A percentile compares a stretch with the other conserved stretches of the same genome.
Conservation (phyloP, 148 eudicot genomes). For the Spergularia bocconei region DNA sequence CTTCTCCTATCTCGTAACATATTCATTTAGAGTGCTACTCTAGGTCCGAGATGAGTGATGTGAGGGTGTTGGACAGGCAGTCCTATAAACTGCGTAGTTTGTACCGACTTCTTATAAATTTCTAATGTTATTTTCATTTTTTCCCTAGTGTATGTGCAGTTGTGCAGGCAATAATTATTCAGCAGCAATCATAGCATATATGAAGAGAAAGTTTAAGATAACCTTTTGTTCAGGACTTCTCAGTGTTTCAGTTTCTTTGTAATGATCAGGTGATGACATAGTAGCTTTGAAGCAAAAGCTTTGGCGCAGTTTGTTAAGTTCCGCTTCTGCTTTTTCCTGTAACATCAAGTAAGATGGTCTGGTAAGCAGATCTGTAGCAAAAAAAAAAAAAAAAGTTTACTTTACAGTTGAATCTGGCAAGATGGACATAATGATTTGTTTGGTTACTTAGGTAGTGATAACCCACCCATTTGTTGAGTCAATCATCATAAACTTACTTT, state of each 20-base stretch:
- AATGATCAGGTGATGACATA: slow-evolving; percentile 58
- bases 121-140: no score
- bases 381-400: not conserved
- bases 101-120: no score
- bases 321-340: slow-evolving; percentile 77
- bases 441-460: not conserved
- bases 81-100: no score
- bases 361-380: no score
- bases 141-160: no score
- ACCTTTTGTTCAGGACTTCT: slow-evolving; percentile 46
- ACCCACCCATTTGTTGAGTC: not conserved
- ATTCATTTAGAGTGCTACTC: no score
- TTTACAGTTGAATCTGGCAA: not conserved
- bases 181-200: not conserved
- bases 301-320: slow-evolving; percentile 59
- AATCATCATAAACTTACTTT: not conserved
- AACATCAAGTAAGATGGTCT: slow-evolving; percentile 1
- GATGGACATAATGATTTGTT: slow-evolving; percentile 1
- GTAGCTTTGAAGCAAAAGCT: slow-evolving; percentile 77
- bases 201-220: not conserved
- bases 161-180: not conserved
- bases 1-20: no score
- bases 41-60: no score
- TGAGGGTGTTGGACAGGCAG: no score
- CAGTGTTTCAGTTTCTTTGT: slow-evolving; percentile 43